A percentile compares a stretch with the other conserved stretches of the same genome.
Conservation (phyloP, 208 protist species). For the Wallacemonas sp. region DNA sequence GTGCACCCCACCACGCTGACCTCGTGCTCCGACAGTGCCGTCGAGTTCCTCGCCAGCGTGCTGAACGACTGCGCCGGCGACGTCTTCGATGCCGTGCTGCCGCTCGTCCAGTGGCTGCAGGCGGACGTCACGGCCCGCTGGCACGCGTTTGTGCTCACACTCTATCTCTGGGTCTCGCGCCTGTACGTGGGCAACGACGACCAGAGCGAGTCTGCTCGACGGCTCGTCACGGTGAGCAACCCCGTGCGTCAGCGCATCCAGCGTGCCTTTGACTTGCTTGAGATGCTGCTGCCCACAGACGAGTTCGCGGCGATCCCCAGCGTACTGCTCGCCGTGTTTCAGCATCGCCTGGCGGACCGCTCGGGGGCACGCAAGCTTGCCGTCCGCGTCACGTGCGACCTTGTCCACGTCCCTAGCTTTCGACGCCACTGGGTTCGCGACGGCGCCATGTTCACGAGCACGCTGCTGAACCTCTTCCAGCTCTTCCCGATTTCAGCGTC, state of each 20-base stretch:
- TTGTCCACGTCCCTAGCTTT: slow-evolving; percentile 14
- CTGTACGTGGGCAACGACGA: slow-evolving; percentile 18
- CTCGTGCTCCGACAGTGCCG: neutral
- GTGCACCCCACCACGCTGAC: neutral
- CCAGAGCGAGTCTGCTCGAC: neutral
- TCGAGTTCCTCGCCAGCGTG: neutral
- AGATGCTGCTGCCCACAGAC: slow-evolving; percentile 16
- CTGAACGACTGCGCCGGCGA: neutral
- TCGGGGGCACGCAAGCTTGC: neutral
- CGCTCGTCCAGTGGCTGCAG: slow-evolving; percentile 21
- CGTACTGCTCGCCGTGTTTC: slow-evolving; percentile 15
- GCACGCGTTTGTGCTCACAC: slow-evolving; percentile 23
- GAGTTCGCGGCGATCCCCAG: slow-evolving; percentile 11
- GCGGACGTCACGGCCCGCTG: slow-evolving; percentile 17
- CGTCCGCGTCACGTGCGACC: slow-evolving; percentile 12
- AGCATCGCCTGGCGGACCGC: slow-evolving; percentile 20
- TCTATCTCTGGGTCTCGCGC: slow-evolving; percentile 27
- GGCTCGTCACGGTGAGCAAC: neutral
- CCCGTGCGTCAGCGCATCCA: neutral
- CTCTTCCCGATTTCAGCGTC: neutral
- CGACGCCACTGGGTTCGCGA: slow-evolving; percentile 23
- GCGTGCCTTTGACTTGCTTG: slow-evolving; percentile 4
- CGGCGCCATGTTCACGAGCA: slow-evolving; percentile 23
- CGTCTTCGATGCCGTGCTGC: slow-evolving; percentile 13
- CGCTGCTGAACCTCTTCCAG: slow-evolving; percentile 27